Evolutionary conservation across 371 early-diverging fungal genomes (phyloP), one percentile per base, ranked within the genome.

Genomic region (Dichotomocladium elegans): DNA sequence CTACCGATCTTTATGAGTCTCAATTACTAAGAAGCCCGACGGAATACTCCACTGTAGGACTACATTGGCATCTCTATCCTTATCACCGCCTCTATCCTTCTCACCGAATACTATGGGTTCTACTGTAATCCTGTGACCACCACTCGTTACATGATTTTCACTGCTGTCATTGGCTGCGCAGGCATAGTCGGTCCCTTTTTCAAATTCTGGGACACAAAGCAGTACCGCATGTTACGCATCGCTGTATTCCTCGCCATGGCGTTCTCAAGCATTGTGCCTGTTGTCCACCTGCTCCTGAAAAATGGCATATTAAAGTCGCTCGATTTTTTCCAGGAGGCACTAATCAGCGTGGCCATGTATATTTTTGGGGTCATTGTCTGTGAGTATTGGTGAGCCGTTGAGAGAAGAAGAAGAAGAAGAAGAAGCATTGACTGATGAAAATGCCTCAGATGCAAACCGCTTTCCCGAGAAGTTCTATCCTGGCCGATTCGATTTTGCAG

Each of bases 401-500:
- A 19, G 19, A 34, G 33, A 12, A 3, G 48, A 25, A 10, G 25
- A 14, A 27, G 26, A n/a, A 22, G 24, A 8, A 34, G 42, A 7
- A 51, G 11, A 11, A 15, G 15, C 14, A 44, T 35, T 22, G 44
- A 64, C 53, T 62, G 51, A n/a, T 61, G 58, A 37, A 8, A 17
- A 8, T 12, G 21, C 2, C 28, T 22, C 29, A 66, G 66, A 88
- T 54, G 82, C 80, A 30, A 69, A 75, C 41, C 77, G 85, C 25
- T 79, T 83, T 53, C 92, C 91, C 11, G 91, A 92, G 70, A 80
- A 85, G 59, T 72, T 74, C 50, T 81, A 66, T 45, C 90, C 89
- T n/a, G 92, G 92, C 10, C 61, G 69, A 53, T 89, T 90, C 67
- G 91, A 92, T 63, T 65, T 73, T 47, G 66, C 82, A 55, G 82